Evolutionary conservation across 495 filamentous ascomycete genomes (phyloP), one percentile per base, ranked within the genome.

Genomic region (Penicillium egyptiacum): DNA sequence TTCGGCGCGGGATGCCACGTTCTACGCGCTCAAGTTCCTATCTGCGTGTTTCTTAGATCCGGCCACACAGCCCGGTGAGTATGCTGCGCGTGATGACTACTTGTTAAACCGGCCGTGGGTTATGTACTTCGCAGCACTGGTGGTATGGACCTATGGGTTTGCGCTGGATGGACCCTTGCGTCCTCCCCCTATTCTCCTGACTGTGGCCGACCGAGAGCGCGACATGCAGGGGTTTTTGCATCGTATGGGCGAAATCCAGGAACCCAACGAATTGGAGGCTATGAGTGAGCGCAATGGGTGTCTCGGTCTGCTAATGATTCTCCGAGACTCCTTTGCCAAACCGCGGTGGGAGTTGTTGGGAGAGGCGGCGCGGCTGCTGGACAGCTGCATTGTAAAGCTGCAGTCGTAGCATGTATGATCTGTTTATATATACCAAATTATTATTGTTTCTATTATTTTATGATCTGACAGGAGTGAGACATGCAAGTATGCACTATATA

Each of bases 41-140:
- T 83, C 82, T 39, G 84, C 89, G 22, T 92, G 96, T 16, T 77
- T 97, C 51, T 70, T 92, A 4, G 81, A 84, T 0, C 76, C 82
- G 11, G 73, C 70, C 41, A 63, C 70, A 26, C 73, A 62, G 60
- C 67, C 56, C 19, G 70, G 70, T 22, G 67, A 72, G 41, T 98
- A 97, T 69, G 87, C 84, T 12, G 92, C 94, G 0, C 84, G 90
- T 17, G 90, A 97, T 65, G 94, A 98, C 65, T 89, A 88, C 52
- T 80, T 98, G 9, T 80, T 97, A 48, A 96, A 98, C 63, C 82
- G 94, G 26, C 91, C 94, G 3, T 98, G 94, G 94, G 91, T 98
- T n/a, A 79, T 98, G 48, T 98, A 96, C 67, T 95, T 95, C 56
- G 90, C 94, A 2, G 84, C 87, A 3, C 78, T 98, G 41, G 92